Conservation (phyloP, 169 alveolate genomes). For the Theileria annulata region DNA sequence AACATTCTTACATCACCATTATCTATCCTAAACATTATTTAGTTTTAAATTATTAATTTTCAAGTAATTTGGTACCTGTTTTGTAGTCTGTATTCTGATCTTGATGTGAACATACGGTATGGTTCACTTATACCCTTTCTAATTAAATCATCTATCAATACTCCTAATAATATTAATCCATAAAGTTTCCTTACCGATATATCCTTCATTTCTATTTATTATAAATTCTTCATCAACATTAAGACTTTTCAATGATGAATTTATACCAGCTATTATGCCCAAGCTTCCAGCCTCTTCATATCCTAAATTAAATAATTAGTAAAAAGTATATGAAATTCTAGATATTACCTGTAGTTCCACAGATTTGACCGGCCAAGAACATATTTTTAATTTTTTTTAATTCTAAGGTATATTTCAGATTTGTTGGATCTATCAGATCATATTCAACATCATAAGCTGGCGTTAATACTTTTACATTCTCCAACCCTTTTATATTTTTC, state of each 20-base stretch:
- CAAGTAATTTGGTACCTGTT: conserved; percentile 60
- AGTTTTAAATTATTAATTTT: background rate
- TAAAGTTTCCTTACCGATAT: conserved; percentile 73
- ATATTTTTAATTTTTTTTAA: conserved; percentile 75
- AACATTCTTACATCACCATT: conserved; percentile 84
- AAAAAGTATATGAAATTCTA: background rate
- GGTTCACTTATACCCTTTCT: conserved; percentile 86
- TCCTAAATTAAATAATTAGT: conserved; percentile 39
- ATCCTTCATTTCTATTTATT: conserved; percentile 79
- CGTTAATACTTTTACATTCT: conserved; percentile 76
- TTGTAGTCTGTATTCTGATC: conserved; percentile 84
- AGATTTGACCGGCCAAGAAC: conserved; percentile 88
- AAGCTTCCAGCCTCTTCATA: conserved; percentile 93
- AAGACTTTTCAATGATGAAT: conserved; percentile 82
- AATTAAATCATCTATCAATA: conserved; percentile 86
- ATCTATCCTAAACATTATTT: conserved; percentile 61
- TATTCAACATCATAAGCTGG: conserved; percentile 91
- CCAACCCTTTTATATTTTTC: conserved; percentile 76
- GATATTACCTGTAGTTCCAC: conserved; percentile 87
- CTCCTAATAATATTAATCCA: conserved; percentile 28
- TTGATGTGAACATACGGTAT: conserved; percentile 88
- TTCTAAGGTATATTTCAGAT: conserved; percentile 80
- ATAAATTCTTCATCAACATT: conserved; percentile 44
- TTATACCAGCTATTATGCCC: conserved; percentile 90
- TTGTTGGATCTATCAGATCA: conserved; percentile 81